These are phyloP conservation scores for Nakazawaea siamensis DNA, from an alignment of 805 yeast species.

Conservation along the genomic window DNA sequence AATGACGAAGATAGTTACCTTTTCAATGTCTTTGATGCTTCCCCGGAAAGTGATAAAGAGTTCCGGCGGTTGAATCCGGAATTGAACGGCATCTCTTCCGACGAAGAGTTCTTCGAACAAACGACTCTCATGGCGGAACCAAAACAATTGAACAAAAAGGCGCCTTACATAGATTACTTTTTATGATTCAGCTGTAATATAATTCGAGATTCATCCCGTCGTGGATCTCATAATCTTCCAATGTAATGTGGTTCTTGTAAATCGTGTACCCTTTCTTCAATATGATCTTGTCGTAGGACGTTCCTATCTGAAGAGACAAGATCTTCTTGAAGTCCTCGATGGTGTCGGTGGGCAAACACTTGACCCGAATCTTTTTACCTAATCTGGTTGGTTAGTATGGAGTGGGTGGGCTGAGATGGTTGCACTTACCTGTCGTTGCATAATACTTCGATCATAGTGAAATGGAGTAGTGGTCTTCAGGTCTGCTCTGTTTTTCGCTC, in stretches of 20 bases:
- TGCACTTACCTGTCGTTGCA: slow-evolving; percentile 56
- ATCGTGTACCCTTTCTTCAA: slow-evolving; percentile 81
- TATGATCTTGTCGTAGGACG: slow-evolving; percentile 53
- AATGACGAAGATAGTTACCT: slow-evolving; percentile 52
- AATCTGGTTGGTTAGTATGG: slow-evolving; percentile 35
- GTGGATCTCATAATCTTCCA: slow-evolving; percentile 93
- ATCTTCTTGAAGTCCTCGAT: slow-evolving; percentile 87
- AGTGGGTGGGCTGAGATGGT: too few relatives aligned
- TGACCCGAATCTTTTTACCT: slow-evolving; percentile 83
- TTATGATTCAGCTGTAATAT: slow-evolving; percentile 51
- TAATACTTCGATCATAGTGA: slow-evolving; percentile 70
- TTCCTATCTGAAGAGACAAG: slow-evolving; percentile 76
- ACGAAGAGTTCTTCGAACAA: slow-evolving; percentile 12
- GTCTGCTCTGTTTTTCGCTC: too few relatives aligned
- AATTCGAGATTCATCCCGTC: slow-evolving; percentile 83
- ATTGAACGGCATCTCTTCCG: slow-evolving; percentile 6
- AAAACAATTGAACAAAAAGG: slow-evolving; percentile 16
- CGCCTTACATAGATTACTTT: slow-evolving; percentile 33
- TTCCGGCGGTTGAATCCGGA: slow-evolving; percentile 20
- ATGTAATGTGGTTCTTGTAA: slow-evolving; percentile 80
- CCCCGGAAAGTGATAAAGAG: slow-evolving; percentile 81
- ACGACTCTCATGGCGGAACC: slow-evolving; percentile 1
- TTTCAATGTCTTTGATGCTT: slow-evolving; percentile 94
- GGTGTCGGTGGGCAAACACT: slow-evolving; percentile 78
- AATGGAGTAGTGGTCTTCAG: too few relatives aligned